These are phyloP conservation scores for Boletus subparvulus DNA, from an alignment of 768 basidiomycete genomes.

Conservation along the genomic window DNA sequence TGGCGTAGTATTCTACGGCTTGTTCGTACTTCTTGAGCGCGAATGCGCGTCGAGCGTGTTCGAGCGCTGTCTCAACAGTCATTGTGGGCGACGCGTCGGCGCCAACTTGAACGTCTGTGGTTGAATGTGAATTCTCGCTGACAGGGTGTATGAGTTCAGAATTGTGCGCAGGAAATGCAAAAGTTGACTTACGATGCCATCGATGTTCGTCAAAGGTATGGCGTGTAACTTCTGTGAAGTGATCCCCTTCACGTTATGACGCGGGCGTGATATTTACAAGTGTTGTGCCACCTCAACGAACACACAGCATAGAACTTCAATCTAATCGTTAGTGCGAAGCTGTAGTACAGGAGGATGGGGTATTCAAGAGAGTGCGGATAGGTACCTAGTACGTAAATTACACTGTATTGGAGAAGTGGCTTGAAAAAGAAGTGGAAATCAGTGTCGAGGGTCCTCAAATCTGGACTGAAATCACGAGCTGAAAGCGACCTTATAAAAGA, in stretches of 20 bases:
- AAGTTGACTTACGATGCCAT: constrained; percentile 28
- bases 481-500: neutral
- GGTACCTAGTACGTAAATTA: constrained; percentile 22
- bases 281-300: neutral
- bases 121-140: constrained; percentile 14
- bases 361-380: constrained; percentile 18
- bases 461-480: constrained; percentile 10
- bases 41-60: constrained; percentile 85
- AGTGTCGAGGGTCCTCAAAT: constrained; percentile 4
- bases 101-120: neutral
- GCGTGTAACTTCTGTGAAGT: neutral
- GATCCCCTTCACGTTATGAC: constrained; percentile 7
- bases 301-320: neutral
- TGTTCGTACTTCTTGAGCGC: constrained; percentile 85
- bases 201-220: neutral
- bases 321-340: neutral
- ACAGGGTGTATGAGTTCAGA: neutral
- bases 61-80: constrained; percentile 58
- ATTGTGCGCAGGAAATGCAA: neutral
- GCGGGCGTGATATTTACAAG: constrained; percentile 21
- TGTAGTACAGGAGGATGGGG: constrained; percentile 12
- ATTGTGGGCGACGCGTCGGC: constrained; percentile 30
- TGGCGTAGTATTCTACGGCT: constrained; percentile 80
- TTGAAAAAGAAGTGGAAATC: constrained; percentile 8
- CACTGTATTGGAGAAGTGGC: constrained; percentile 3